Evolutionary conservation across 352 stramenopile genomes (phyloP).

Genomic region (Globisporangium irregulare): DNA sequence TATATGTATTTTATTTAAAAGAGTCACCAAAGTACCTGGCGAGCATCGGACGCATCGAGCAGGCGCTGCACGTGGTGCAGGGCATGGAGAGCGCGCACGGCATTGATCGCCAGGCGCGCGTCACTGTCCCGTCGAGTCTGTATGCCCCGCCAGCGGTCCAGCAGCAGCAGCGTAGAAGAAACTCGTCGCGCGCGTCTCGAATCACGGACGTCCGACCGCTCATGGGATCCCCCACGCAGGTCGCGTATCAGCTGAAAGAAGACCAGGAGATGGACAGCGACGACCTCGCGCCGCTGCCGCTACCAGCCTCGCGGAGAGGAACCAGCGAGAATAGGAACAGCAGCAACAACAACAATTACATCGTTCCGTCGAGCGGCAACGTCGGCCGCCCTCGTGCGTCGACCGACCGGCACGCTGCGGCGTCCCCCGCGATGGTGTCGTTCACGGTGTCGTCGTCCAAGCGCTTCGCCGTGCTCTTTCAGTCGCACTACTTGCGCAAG

Average conservation of each 20-base stretch:
- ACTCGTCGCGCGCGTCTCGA: conserved; percentile 13
- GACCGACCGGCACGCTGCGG: conserved; percentile 20
- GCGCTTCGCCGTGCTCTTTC: conserved; percentile 41
- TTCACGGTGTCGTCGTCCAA: conserved; percentile 35
- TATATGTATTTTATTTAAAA: conserved; percentile 35
- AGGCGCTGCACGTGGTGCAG: conserved; percentile 49
- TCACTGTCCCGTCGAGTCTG: conserved; percentile 57
- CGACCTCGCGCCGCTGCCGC: conserved; percentile 12
- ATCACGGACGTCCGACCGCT: conserved; percentile 12
- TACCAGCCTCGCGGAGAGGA: not conserved
- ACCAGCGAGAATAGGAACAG: conserved; percentile 17
- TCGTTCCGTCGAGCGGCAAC: conserved; percentile 21
- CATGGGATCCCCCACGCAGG: conserved; percentile 6
- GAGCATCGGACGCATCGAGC: conserved; percentile 50
- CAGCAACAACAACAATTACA: conserved; percentile 16
- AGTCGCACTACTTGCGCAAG: conserved; percentile 29
- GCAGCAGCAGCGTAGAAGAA: conserved; percentile 23
- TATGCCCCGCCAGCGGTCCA: conserved; percentile 39
- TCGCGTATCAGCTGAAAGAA: conserved; percentile 15
- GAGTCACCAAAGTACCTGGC: conserved; percentile 76
- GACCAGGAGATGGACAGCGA: conserved; percentile 21
- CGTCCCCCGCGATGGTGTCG: conserved; percentile 33
- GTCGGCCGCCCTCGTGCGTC: conserved; percentile 21
- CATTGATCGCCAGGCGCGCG: conserved; percentile 44
- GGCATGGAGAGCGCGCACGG: conserved; percentile 61